Conservation (phyloP, 2,329 filamentous ascomycete genomes). For the Cladosporium sp. region DNA sequence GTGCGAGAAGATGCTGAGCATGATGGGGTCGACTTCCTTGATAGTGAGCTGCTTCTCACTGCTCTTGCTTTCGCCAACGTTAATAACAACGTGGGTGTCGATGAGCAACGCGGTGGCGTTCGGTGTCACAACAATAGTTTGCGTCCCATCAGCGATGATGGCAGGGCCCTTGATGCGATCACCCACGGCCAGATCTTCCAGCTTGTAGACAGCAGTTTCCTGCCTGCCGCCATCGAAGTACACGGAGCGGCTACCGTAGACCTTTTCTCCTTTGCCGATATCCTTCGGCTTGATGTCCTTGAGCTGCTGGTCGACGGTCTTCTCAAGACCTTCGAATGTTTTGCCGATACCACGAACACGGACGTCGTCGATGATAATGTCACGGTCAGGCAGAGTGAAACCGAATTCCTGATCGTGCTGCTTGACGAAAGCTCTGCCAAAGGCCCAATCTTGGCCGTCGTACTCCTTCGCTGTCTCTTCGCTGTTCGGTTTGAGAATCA, state of each 20-base stretch:
- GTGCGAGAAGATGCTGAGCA: conserved; percentile 52
- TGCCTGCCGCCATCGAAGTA: too few relatives aligned
- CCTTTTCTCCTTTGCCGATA: neutral
- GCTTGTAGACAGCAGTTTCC: conserved; percentile 26
- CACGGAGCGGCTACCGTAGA: conserved; percentile 17
- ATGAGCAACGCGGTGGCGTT: conserved; percentile 34
- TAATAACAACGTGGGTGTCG: conserved; percentile 37
- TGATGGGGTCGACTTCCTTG: conserved; percentile 44
- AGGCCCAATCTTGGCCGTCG: conserved; percentile 33
- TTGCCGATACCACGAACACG: conserved; percentile 27
- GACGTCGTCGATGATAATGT: conserved; percentile 39
- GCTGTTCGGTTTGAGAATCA: conserved; percentile 43
- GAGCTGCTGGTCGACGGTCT: neutral
- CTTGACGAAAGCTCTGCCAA: conserved; percentile 33
- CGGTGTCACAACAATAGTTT: conserved; percentile 42
- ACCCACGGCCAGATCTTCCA: conserved; percentile 20
- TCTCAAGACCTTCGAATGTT: neutral
- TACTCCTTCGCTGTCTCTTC: too few relatives aligned
- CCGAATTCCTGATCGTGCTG: conserved; percentile 41
- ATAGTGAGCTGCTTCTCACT: conserved; percentile 17
- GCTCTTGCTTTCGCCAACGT: conserved; percentile 20
- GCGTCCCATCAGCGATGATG: conserved; percentile 39
- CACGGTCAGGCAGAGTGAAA: conserved; percentile 33
- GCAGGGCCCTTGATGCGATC: conserved; percentile 27
- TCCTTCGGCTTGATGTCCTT: neutral